Base-by-base conservation (phyloP, 345 rosid species). In the Heritiera littoralis region DNA sequence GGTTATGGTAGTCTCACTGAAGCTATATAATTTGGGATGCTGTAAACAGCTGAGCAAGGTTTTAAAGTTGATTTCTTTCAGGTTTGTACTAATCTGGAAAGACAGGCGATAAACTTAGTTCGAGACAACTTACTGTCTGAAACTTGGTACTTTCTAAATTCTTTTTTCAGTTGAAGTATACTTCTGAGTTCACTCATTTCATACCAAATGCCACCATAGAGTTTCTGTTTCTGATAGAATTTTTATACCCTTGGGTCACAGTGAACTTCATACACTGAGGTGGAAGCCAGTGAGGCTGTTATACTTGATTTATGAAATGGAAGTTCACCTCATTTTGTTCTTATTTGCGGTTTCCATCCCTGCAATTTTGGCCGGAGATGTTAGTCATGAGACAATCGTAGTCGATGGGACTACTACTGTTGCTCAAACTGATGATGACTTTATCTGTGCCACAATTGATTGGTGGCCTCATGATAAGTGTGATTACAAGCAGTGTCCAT, bases 391-490 rank as follows among this genome's bases (percentile, higher is more conserved):
- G 38, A 82, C 86, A 23, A 79, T 96, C 23, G 67, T 80, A 32
- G 85, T 96, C 56, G 87, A 94, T 74, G 98, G 94, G 68, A 83
- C 86, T 43, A 67, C 59, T 65, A 75, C 77, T 65, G 76, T 90
- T 72, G 86, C 94, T 6, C 86, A 87, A 80, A 94, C 89, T 43
- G 98, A 96, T 68, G 94, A 92, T 63, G 87, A 92, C 79, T 96
- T 90, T 77, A 77, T 96, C 17, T 96, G 99, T 80, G 98, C 98
- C 43, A 96, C 99, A 63, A 48, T 96, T 75, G 99, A 96, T 78
- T 96, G 99, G 99, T 96, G 99, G 99, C 99, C 99, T 78, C 98
- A 89, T 84, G 98, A 96, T 74, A 96, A 96, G 86, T 96, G 99
- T 79, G 84, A 94, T 86, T 96, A 96, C 85, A 66, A 92, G 43